Percentiles rank a stretch among this genome's conserved stretches.
phyloP scores from a whole-genome alignment of 2,329 filamentous ascomycete genomes.

The Pseudocercospora fuligena region DNA sequence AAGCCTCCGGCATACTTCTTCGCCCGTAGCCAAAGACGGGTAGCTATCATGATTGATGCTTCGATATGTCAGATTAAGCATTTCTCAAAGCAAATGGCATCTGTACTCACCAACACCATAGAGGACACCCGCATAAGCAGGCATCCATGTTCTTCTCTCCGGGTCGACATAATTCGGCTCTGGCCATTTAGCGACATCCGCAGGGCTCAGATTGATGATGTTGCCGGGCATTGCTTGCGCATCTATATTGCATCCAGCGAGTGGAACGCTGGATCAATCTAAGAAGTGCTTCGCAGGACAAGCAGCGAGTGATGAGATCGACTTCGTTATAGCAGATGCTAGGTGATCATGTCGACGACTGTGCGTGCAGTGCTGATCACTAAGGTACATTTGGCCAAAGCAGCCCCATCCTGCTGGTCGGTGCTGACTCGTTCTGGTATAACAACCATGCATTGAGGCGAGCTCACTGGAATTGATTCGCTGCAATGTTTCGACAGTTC shows the following conservation, averaged over 20 bases:
- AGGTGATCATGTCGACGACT: neutral
- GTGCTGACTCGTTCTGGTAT: slow-evolving; percentile 3
- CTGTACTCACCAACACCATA: slow-evolving; percentile 28
- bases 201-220: slow-evolving; percentile 34
- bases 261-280: neutral
- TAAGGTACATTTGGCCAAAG: neutral
- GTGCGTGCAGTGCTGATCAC: neutral
- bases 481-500: neutral
- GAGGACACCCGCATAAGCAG: slow-evolving; percentile 36
- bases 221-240: slow-evolving; percentile 34
- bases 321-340: neutral
- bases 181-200: slow-evolving; percentile 41
- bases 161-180: slow-evolving; percentile 39
- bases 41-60: slow-evolving; percentile 31
- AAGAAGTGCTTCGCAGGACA: neutral
- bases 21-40: slow-evolving; percentile 38
- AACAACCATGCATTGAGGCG: too few species aligned
- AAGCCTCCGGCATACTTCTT: slow-evolving; percentile 36
- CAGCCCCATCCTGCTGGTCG: neutral
- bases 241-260: neutral
- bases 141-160: slow-evolving; percentile 39
- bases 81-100: neutral
- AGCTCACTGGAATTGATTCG: neutral
- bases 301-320: neutral
- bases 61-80: neutral